phyloP scores from a whole-genome alignment of 2,329 filamentous ascomycete genomes.

The Colletotrichum limetticola region DNA sequence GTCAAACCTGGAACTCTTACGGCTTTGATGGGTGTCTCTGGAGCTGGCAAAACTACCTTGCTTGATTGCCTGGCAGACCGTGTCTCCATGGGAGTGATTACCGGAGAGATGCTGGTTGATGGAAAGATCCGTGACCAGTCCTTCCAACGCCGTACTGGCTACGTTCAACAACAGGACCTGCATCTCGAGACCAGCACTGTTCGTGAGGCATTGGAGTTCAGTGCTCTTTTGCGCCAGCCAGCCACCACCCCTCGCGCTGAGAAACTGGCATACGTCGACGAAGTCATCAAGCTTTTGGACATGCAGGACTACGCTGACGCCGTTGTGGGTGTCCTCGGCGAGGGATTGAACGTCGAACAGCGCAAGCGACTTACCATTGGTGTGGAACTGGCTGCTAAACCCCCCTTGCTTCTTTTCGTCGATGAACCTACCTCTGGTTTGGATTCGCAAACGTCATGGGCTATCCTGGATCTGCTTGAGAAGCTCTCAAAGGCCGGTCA shows the following conservation, averaged over 20 bases:
- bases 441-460: slow-evolving; percentile 80
- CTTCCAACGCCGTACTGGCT: slow-evolving; percentile 76
- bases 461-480: slow-evolving; percentile 76
- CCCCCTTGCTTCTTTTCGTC: slow-evolving; percentile 77
- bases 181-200: slow-evolving; percentile 50
- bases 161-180: slow-evolving; percentile 73
- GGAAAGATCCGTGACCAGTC: slow-evolving; percentile 71
- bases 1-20: slow-evolving; percentile 76
- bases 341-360: slow-evolving; percentile 58
- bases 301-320: slow-evolving; percentile 76
- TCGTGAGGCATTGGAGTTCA: slow-evolving; percentile 74
- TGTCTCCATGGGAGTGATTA: slow-evolving; percentile 75
- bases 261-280: slow-evolving; percentile 43
- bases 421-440: slow-evolving; percentile 83
- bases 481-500: slow-evolving; percentile 67
- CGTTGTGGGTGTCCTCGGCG: slow-evolving; percentile 74
- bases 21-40: slow-evolving; percentile 63
- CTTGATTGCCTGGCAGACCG: slow-evolving; percentile 71
- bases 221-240: slow-evolving; percentile 74
- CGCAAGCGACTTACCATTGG: slow-evolving; percentile 75
- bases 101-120: slow-evolving; percentile 74
- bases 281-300: slow-evolving; percentile 45
- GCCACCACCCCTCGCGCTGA: slow-evolving; percentile 56
- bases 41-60: slow-evolving; percentile 61
- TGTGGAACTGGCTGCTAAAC: slow-evolving; percentile 80